Conservation (phyloP, 257 asterid genomes). For the Nicotiana attenuata region DNA sequence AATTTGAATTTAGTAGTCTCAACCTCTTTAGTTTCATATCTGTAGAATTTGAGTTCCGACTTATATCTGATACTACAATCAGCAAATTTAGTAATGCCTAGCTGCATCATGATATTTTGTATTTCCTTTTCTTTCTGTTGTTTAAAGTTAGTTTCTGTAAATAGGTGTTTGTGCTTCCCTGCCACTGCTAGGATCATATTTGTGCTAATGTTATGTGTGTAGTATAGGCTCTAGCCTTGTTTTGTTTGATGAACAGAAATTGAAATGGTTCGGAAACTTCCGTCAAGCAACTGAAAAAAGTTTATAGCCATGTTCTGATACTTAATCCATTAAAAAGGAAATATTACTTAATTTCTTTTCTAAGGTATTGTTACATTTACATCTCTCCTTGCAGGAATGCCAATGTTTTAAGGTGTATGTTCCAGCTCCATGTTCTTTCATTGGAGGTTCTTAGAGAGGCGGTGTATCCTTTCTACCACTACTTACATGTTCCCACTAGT, state of each 20-base stretch:
- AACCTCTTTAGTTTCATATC: not conserved
- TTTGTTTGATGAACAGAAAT: constrained; percentile 3
- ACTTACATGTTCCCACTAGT: constrained; percentile 9
- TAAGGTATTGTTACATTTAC: not conserved
- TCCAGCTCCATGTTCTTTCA: constrained; percentile 81
- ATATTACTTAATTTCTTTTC: not conserved
- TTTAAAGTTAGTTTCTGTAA: not conserved
- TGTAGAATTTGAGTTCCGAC: not conserved
- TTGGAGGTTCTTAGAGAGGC: constrained; percentile 95
- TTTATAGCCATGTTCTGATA: constrained; percentile 4
- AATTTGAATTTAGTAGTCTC: not conserved
- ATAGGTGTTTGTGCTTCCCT: not conserved
- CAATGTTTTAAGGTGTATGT: constrained; percentile 44
- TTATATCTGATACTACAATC: not conserved
- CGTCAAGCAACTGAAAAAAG: not conserved
- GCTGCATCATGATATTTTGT: not conserved
- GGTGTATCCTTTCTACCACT: constrained; percentile 74
- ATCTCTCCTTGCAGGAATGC: constrained; percentile 46
- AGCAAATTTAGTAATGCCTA: constrained; percentile 1
- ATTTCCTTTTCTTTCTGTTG: not conserved
- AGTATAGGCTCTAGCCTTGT: not conserved
- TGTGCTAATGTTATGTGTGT: not conserved
- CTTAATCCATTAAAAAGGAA: not conserved
- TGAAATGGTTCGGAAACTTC: not conserved
- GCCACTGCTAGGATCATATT: not conserved